Conservation (phyloP, 768 basidiomycete genomes). For the Phylloporus sp. region DNA sequence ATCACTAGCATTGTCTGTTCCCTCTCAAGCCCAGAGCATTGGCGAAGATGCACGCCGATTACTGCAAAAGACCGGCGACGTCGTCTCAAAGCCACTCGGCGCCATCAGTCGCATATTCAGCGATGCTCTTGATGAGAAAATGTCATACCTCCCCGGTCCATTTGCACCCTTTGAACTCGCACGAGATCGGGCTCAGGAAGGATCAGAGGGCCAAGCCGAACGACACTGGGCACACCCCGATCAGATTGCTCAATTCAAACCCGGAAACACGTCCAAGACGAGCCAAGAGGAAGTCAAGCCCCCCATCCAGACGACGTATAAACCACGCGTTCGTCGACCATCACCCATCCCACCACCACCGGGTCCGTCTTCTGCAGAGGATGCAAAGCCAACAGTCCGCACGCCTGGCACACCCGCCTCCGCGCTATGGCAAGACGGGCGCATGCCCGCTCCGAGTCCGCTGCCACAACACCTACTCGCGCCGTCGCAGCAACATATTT, state of each 20-base stretch:
- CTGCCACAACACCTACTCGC: conserved; percentile 32
- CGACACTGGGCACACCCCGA: conserved; percentile 42
- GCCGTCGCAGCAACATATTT: conserved; percentile 52
- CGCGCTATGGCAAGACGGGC: conserved; percentile 44
- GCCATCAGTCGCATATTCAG: conserved; percentile 87
- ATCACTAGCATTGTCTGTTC: conserved; percentile 62
- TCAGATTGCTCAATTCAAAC: conserved; percentile 26
- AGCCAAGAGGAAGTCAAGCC: conserved; percentile 26
- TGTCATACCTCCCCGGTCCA: conserved; percentile 63
- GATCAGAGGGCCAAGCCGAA: conserved; percentile 31
- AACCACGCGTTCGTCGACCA: conserved; percentile 61
- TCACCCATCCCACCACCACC: conserved; percentile 37
- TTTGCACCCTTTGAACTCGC: conserved; percentile 67
- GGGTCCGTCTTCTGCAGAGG: conserved; percentile 35
- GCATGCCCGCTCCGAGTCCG: conserved; percentile 11
- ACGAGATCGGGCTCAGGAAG: conserved; percentile 44
- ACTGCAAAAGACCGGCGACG: conserved; percentile 87
- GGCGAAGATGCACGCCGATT: conserved; percentile 76
- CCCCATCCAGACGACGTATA: conserved; percentile 64
- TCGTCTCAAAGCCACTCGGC: conserved; percentile 85
- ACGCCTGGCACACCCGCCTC: conserved; percentile 47
- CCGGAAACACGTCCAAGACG: conserved; percentile 37
- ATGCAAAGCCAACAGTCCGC: conserved; percentile 26
- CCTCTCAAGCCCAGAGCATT: conserved; percentile 29
- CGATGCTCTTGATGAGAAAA: conserved; percentile 72